Base-by-base conservation (phyloP, 2,329 filamentous ascomycete genomes). In the Fusarium caatingaense region DNA sequence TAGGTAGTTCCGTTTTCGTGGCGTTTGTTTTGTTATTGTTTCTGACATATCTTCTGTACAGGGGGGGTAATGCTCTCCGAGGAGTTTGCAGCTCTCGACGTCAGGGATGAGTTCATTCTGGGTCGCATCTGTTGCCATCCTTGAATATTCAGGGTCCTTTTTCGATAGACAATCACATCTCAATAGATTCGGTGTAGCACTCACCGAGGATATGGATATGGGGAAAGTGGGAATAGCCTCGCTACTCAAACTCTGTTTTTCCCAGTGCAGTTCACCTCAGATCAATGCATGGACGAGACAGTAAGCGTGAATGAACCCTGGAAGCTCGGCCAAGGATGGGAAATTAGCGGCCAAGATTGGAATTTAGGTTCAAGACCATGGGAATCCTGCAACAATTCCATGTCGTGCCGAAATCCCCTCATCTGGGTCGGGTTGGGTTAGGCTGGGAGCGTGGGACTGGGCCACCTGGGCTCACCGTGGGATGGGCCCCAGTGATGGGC, bases 361-460 rank as follows among this genome's bases (percentile, higher is more conserved):
- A 53, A 64, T 47, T 72, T 53, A 55, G 53, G 46, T 50, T 53
- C 54, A 21, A 21, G 28, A 18, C 56, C 44, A 73, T 73, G 70
- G 70, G 64, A 61, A 71, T 62, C 27, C n/a, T 15, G 37, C 28
- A 64, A 67, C 44, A 71, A 71, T 72, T 54, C 69, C 64, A 72
- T 72, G 15, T 46, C 47, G 60, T 40, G 12, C 28, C 63, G 20
- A 53, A 56, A 68, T 56, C 49, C 60, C 49, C 45, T 56, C 48
- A 62, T 28, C 13, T 28, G 21, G 28, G 28, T 44, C 41, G 20
- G 34, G 18, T 37, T 37, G 34, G 34, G 34, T 37, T 37, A n/a
- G 34, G 18, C 34, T 37, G 34, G 34, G 34, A n/a, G 6, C n/a
- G n/a, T n/a, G 34, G 28, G 6, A 30, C 28, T 30, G 28, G 28